Percentiles rank a stretch among this genome's conserved stretches.
phyloP scores from a whole-genome alignment of 2,329 filamentous ascomycete genomes.

The Samsoniella hepiali region DNA sequence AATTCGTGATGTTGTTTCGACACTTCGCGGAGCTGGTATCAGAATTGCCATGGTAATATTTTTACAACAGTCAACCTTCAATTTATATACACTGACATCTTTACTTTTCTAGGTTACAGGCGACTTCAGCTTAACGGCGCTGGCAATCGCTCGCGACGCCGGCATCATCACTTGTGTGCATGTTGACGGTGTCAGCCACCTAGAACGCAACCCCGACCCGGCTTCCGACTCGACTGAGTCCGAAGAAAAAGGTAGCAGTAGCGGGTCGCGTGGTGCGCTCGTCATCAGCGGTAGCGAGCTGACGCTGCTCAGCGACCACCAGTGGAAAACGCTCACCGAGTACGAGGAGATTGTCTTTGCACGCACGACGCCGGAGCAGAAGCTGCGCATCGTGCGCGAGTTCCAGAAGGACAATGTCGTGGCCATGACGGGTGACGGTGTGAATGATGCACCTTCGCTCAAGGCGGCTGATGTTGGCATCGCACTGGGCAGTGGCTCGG shows the following conservation, averaged over 20 bases:
- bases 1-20: slow-evolving; percentile 64
- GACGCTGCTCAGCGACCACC: slow-evolving; percentile 59
- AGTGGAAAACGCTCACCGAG: slow-evolving; percentile 63
- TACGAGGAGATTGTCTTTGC: slow-evolving; percentile 75
- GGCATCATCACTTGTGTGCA: slow-evolving; percentile 61
- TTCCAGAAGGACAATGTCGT: slow-evolving; percentile 67
- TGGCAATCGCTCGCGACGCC: slow-evolving; percentile 68
- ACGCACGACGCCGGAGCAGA: slow-evolving; percentile 73
- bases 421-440: slow-evolving; percentile 83
- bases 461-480: slow-evolving; percentile 80
- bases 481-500: slow-evolving; percentile 74
- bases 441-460: slow-evolving; percentile 81
- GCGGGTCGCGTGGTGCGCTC: slow-evolving; percentile 43
- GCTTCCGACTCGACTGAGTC: slow-evolving; percentile 21
- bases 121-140: slow-evolving; percentile 71
- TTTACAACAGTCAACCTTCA: neutral
- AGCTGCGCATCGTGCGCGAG: slow-evolving; percentile 74
- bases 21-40: slow-evolving; percentile 65
- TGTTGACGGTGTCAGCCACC: slow-evolving; percentile 53
- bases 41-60: slow-evolving; percentile 67
- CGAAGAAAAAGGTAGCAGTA: slow-evolving; percentile 23
- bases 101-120: slow-evolving; percentile 60
- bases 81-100: neutral
- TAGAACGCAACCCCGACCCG: slow-evolving; percentile 37
- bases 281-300: slow-evolving; percentile 65